Base-by-base conservation (phyloP, 179 eudicot species). In the Heliamphora pulchella region DNA sequence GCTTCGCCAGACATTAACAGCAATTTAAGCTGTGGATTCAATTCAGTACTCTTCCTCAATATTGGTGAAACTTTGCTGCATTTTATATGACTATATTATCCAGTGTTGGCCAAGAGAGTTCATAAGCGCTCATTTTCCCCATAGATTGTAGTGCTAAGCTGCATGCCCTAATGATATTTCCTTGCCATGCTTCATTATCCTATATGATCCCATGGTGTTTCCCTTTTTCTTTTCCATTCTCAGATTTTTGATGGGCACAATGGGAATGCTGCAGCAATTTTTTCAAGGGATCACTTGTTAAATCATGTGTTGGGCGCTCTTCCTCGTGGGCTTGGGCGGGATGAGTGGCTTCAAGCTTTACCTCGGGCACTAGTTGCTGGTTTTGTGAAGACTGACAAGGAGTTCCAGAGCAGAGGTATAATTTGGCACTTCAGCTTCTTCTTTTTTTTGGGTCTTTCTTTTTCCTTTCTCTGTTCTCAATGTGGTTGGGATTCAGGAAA, bases 201-300 rank as follows among this genome's bases (percentile, higher is more conserved):
- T 47, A 5, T 63, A 64, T 66, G 4, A 13, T 66, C 13, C 58
- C 11, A 9, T 17, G 10, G 18, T 6, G 13, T 1, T 50, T 8
- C 13, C 15, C 8, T 64, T n/a, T 48, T 74, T 13, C 20, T 2
- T 53, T 51, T 39, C 54, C 8, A 65, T 61, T 62, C 85, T 41
- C 85, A 93, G 97, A 73, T 93, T 10, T 93, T 93, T 85, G 97
- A 93, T 83, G 97, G 97, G 65, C 97, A 93, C 79, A 92, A 93
- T 81, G 97, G 97, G 72, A 86, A 80, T 84, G 93, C 96, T 77
- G 97, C 97, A 31, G 97, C 97, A 71, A 80, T 89, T 15, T 93
- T 83, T 86, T 86, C 97, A 17, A 87, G 85, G 86, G 97, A 93
- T 75, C 80, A 86, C 81, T 85, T 93, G 69, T 79, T 91, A 44